Conservation (phyloP, 2,329 filamentous ascomycete species). For the Pestalotiopsis sp. region DNA sequence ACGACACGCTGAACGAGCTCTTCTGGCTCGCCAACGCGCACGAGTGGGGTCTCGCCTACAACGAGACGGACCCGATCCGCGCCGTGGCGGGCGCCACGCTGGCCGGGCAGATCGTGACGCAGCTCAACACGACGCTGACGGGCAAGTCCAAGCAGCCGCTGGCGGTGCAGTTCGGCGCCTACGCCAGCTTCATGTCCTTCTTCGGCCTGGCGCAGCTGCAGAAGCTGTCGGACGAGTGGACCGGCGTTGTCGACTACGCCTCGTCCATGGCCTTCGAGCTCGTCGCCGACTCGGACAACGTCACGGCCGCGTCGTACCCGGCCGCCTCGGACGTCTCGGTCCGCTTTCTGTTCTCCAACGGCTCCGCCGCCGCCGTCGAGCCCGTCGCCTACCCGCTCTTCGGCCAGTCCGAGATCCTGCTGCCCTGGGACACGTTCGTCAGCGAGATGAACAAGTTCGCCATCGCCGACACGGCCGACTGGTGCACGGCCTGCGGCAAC, state of each 20-base stretch:
- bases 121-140: constrained; percentile 54
- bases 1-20: constrained; percentile 61
- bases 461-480: constrained; percentile 63
- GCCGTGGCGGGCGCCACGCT: constrained; percentile 61
- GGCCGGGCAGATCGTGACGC: constrained; percentile 54
- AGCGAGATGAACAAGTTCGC: constrained; percentile 65
- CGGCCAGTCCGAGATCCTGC: constrained; percentile 52
- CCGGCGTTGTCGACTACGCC: constrained; percentile 80
- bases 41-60: constrained; percentile 84
- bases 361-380: constrained; percentile 55
- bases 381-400: constrained; percentile 58
- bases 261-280: constrained; percentile 80
- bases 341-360: constrained; percentile 64
- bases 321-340: constrained; percentile 50
- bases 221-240: constrained; percentile 62
- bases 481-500: constrained; percentile 79
- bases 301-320: constrained; percentile 54
- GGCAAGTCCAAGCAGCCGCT: constrained; percentile 38
- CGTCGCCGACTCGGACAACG: constrained; percentile 44
- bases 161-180: constrained; percentile 61
- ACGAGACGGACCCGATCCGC: constrained; percentile 67
- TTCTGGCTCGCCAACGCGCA: constrained; percentile 75
- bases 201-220: constrained; percentile 60
- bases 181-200: constrained; percentile 64
- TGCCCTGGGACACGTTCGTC: constrained; percentile 73